These are phyloP conservation scores for Exophiala viscosa DNA, from an alignment of 2,329 filamentous ascomycete species.

Conservation along the genomic window DNA sequence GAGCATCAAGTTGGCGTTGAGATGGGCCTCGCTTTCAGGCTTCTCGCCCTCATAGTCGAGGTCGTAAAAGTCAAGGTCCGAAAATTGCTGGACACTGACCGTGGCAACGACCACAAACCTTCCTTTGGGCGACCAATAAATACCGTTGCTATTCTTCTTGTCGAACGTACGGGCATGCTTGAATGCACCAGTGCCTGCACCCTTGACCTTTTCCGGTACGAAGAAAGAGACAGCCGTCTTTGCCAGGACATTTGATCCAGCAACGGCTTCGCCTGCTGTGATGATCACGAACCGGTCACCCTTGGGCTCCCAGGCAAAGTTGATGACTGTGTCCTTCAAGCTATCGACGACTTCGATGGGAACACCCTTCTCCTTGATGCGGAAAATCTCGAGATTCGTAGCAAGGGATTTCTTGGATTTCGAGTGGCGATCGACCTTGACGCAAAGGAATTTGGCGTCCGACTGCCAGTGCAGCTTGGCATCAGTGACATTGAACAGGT, in stretches of 20 bases:
- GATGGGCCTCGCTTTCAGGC: conserved; percentile 85
- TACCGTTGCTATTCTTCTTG: conserved; percentile 99
- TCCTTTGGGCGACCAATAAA: conserved; percentile 97
- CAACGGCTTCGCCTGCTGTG: conserved; percentile 79
- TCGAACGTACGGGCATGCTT: conserved; percentile 91
- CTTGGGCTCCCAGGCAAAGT: conserved; percentile 99
- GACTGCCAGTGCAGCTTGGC: conserved; percentile 99
- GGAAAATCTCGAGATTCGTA: conserved; percentile 97
- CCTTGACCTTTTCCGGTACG: conserved; percentile 92
- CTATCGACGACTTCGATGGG: conserved; percentile 97
- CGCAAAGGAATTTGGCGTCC: conserved; percentile 86
- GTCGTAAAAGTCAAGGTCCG: conserved; percentile 96
- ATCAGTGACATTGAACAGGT: conserved; percentile 96
- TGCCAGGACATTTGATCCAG: conserved; percentile 75
- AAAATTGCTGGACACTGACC: conserved; percentile 86
- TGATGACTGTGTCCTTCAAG: conserved; percentile 98
- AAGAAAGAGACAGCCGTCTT: conserved; percentile 97
- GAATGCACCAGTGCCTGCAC: conserved; percentile 74
- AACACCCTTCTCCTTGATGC: conserved; percentile 93
- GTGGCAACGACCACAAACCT: conserved; percentile 94
- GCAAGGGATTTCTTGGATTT: conserved; percentile 98
- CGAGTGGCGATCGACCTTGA: conserved; percentile 97
- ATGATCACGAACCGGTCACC: conserved; percentile 96
- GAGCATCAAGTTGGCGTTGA: conserved; percentile 89
- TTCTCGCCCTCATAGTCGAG: conserved; percentile 98